Evolutionary conservation across 2,329 filamentous ascomycete species (phyloP), one percentile per base, ranked within the genome.

Genomic region (Penicillium nordicum): DNA sequence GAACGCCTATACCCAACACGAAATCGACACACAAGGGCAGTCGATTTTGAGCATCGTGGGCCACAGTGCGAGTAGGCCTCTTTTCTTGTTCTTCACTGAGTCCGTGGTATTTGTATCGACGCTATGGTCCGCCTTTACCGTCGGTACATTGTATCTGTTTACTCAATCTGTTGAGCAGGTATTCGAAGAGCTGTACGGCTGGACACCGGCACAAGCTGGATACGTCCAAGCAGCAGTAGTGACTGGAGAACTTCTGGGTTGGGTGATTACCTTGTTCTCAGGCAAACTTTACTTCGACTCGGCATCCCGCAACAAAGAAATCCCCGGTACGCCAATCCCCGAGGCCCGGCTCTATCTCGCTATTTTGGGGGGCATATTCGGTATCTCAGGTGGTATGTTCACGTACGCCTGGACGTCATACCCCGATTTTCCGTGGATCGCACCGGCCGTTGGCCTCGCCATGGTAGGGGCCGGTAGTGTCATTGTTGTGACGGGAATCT

Each of bases 401-500:
- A 67, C 64, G 36, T 74, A 73, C 48, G 73, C 66, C 6, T 74
- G 72, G 73, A 72, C 69, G 3, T 71, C 68, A 8, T 68, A 70
- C 34, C 55, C 66, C 0, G n/a, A 50, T 6, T 40, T 71, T 1
- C 71, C 69, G 10, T 74, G 73, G 73, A 72, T 75, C 23, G 72
- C 71, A 1, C 72, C 72, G 0, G 65, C 67, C 2, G 54, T 69
- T 5, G 70, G 67, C 5, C 57, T 76, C 1, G 72, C 66, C 5
- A 69, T 76, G 57, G 72, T 76, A 5, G 77, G 78, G 0, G 65
- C 73, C 7, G 74, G 70, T 16, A 78, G 77, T 4, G 72, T 74
- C 3, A 67, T 73, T 18, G 79, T 79, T 6, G 73, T 77, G 49
- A 71, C 80, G 21, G 78, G 77, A 12, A 78, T 77, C 5, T 73